Evolutionary conservation across 2,329 filamentous ascomycete species (phyloP), one percentile per base, ranked within the genome.

Genomic region (Coccinonectria pachysandricola): DNA sequence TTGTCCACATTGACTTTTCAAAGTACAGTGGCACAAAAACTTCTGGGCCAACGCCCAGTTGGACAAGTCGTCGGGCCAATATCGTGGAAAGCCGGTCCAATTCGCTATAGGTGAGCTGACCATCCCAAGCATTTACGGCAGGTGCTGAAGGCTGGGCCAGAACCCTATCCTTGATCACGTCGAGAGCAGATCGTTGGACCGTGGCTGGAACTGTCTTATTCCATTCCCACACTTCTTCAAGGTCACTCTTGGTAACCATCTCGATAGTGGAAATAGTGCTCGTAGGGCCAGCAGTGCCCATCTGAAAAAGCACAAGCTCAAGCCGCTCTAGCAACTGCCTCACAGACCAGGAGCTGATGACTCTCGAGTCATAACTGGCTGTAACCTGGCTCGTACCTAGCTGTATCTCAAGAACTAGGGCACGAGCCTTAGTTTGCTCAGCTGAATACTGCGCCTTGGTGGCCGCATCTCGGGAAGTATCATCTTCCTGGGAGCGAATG

Each of bases 1-100:
- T 15, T 33, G 19, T 45, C 39, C 16, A 50, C 25, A 2, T 34
- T 17, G 41, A 21, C 12, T 37, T 35, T 15, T 35, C 29, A 18
- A 35, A 35, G 21, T 27, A 35, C 5, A 35, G 18, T 7, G 29
- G 24, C 14, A 35, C 20, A 12, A 28, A 15, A 9, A 19, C 21
- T n/a, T 22, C 23, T 12, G 22, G 17, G 8, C 19, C 14, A 21
- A 32, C 18, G 11, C 26, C 30, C 13, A 27, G 18, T 13, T 15
- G 25, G 14, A 35, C 21, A n/a, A 35, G 30, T 12, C 24, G 19
- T 12, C 19, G 5, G n/a, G 32, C 32, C 9, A 35, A 17, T 8
- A 16, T 23, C 13, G 19, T 23, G n/a, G 32, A 27, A 14, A 30
- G 20, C 5, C 14, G 5, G 14, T 23, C 21, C 4, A 28, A 17